These are phyloP conservation scores for Histomonas meleagridis DNA, from an alignment of 208 protist genomes.

Conservation along the genomic window DNA sequence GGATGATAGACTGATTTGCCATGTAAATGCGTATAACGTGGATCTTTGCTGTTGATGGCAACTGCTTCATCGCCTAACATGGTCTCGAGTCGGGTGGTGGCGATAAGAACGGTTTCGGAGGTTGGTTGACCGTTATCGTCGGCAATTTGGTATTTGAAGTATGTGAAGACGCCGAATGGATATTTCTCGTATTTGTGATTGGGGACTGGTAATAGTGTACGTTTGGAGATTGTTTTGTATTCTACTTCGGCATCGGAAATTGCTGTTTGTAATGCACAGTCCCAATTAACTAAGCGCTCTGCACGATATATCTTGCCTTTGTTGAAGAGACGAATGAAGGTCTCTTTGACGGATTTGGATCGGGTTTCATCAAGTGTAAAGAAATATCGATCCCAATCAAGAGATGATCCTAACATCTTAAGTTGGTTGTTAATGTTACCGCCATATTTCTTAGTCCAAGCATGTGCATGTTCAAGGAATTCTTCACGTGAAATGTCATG, in stretches of 20 bases:
- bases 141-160: constrained; percentile 42
- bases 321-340: constrained; percentile 86
- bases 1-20: constrained; percentile 84
- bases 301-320: constrained; percentile 82
- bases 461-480: constrained; percentile 84
- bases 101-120: constrained; percentile 44
- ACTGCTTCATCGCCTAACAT: constrained; percentile 78
- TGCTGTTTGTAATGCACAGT: constrained; percentile 85
- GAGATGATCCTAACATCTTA: constrained; percentile 75
- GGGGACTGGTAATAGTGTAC: constrained; percentile 8
- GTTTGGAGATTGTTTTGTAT: constrained; percentile 50
- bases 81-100: constrained; percentile 92
- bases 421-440: constrained; percentile 83
- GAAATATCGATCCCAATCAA: constrained; percentile 90
- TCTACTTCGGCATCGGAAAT: constrained; percentile 99
- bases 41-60: constrained; percentile 89
- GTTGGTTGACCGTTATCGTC: constrained; percentile 27
- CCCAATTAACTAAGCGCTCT: constrained; percentile 98
- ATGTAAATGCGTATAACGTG: constrained; percentile 73
- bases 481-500: constrained; percentile 86
- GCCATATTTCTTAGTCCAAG: constrained; percentile 89
- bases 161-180: constrained; percentile 32
- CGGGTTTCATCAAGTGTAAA: constrained; percentile 95
- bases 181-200: constrained; percentile 34
- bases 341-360: constrained; percentile 74